phyloP scores from a whole-genome alignment of 805 yeast species.

The Candida taoyuanica region DNA sequence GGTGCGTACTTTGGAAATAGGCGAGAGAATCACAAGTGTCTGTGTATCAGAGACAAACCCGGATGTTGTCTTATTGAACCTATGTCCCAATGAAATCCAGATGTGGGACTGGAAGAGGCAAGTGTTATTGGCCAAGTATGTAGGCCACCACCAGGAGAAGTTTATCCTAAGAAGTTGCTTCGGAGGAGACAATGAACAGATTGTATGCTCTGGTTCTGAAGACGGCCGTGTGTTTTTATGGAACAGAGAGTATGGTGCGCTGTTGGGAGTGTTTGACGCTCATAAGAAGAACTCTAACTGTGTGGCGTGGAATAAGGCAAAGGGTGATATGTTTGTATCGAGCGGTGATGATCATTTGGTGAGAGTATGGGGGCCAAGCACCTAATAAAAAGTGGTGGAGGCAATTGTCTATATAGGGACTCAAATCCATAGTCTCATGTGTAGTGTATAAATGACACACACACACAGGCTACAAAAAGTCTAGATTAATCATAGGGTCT shows the following conservation, averaged over 20 bases:
- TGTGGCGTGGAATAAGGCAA: slow-evolving; percentile 65
- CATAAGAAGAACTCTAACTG: slow-evolving; percentile 69
- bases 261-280: slow-evolving; percentile 53
- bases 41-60: slow-evolving; percentile 51
- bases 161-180: slow-evolving; percentile 72
- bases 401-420: too few species aligned
- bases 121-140: slow-evolving; percentile 53
- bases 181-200: slow-evolving; percentile 70
- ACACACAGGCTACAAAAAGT: too few species aligned
- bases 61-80: slow-evolving; percentile 52
- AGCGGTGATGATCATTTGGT: slow-evolving; percentile 79
- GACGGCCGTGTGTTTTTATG: slow-evolving; percentile 76
- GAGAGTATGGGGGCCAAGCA: slow-evolving; percentile 64
- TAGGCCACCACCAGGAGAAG: slow-evolving; percentile 69
- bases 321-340: slow-evolving; percentile 59
- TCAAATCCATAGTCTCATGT: too few species aligned
- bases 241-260: slow-evolving; percentile 68
- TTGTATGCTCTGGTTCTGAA: slow-evolving; percentile 78
- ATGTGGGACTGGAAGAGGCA: slow-evolving; percentile 70
- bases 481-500: too few species aligned
- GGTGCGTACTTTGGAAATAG: slow-evolving; percentile 44
- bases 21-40: slow-evolving; percentile 61
- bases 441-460: too few species aligned
- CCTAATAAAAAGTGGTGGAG: too few species aligned
- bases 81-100: slow-evolving; percentile 72